Base-by-base conservation (phyloP, 441 rosid genomes). In the Kokia cookei region DNA sequence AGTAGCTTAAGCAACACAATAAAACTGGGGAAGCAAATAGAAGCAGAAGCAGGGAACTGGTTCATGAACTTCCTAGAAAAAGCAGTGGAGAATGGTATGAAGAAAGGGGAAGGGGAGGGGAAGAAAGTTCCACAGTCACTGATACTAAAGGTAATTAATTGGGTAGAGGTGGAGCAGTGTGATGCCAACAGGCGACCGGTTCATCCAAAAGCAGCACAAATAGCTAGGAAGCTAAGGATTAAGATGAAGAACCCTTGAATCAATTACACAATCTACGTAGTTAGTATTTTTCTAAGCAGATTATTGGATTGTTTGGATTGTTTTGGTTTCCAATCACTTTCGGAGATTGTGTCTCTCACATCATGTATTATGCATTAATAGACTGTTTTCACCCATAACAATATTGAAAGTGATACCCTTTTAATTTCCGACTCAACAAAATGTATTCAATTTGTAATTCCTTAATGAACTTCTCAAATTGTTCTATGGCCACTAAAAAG, bases 21-120 rank as follows among this genome's bases (percentile, higher is more conserved):
- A n/a, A 90, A 71, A 73, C 70, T 95, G 83, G 97, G 90, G 1
- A 90, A 79, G 79, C 86, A 86, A 87, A 83, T 95, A 1, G 90
- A 90, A 77, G 76, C 78, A 1, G 98, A 93, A 84, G 88, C 97
- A 5, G 93, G 91, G 27, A 81, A 81, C 45, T 95, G 98, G 98
- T 95, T 95, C 70, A 91, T 95, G 93, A 93, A 85, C 10, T 93
- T 95, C 76, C 48, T 91, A 0, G 96, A 95, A 81, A 93, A 82
- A 79, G 86, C 90, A 24, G 45, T 93, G 42, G 97, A 90, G 76
- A 84, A 75, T 48, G 93, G 98, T 2, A 79, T 87, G 87, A 91
- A 88, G 90, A 95, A 89, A 81, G 88, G 81, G 17, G 85, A 82
- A 64, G 89, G 62, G 74, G 92, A 86, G 53, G 71, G 19, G 10